Evolutionary conservation across 352 stramenopile species (phyloP), one percentile per base, ranked within the genome.

Genomic region (Phytophthora quininea): DNA sequence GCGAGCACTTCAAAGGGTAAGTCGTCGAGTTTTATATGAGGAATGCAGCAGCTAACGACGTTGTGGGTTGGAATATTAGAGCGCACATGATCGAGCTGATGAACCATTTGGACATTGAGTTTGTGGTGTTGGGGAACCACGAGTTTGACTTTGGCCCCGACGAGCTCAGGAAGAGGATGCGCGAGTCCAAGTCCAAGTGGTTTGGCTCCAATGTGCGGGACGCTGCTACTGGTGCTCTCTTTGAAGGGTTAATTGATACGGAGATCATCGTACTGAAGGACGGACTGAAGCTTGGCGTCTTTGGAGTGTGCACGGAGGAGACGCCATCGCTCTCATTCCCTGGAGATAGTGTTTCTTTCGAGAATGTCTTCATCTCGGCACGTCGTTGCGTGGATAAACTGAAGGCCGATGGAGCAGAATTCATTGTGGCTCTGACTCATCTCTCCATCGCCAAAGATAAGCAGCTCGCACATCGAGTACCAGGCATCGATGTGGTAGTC

Each of bases 51-150:
- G 19, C 4, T 50, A 3, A n/a, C 38, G 2, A 61, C 47, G 9
- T 33, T 57, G 19, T 24, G 19, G 19, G 19, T 24, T 24, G 19
- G 19, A 7, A 30, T 29, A 27, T 19, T 32, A 92, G 84, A 7
- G 82, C 76, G 4, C 82, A 91, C 66, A 93, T 93, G 82, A 84
- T 93, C 48, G 82, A 90, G 54, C 49, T 93, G 15, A 77, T 93
- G 69, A 91, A 93, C 64, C 78, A 89, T 42, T 63, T 93, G 42
- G 76, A 65, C 12, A 84, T 93, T 40, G 71, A 89, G 35, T 93
- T 90, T 64, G 79, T 91, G 30, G 85, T 93, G 27, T 49, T 91
- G 58, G 86, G 86, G 32, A 93, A 93, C 67, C 86, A 93, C 71
- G 86, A 93, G 64, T 93, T 92, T 47, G 86, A 93, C 52, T 93